Percentiles rank a stretch among this genome's conserved stretches.
Conservation (phyloP, 2,329 filamentous ascomycete species). For the Rhexocercosporidium sp. region DNA sequence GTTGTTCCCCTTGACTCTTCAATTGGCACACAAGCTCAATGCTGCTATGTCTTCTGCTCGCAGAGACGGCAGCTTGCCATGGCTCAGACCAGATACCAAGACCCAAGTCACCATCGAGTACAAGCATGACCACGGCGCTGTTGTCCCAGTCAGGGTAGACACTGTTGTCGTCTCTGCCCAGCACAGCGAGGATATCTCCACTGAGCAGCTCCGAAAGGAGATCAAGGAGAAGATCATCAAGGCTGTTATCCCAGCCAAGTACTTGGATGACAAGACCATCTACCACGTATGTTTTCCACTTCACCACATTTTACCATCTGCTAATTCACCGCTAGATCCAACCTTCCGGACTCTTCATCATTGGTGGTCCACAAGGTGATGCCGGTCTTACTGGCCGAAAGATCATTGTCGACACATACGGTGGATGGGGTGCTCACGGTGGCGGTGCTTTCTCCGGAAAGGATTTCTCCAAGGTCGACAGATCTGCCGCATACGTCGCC, state of each 20-base stretch:
- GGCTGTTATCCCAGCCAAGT: conserved; percentile 89
- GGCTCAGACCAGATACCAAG: conserved; percentile 99
- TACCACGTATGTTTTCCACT: conserved; percentile 77
- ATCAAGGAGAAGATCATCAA: conserved; percentile 98
- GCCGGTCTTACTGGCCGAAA: conserved; percentile 98
- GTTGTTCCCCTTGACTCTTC: conserved; percentile 90
- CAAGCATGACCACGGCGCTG: conserved; percentile 92
- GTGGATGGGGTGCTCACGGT: conserved; percentile 99
- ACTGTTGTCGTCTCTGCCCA: conserved; percentile 97
- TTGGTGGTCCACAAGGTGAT: conserved; percentile 98
- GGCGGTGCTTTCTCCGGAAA: conserved; percentile 99
- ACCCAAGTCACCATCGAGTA: conserved; percentile 99
- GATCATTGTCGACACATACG: conserved; percentile 98
- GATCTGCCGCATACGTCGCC: conserved; percentile 94
- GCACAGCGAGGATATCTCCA: conserved; percentile 86
- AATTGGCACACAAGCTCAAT: conserved; percentile 97
- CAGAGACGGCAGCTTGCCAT: conserved; percentile 84
- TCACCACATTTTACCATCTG: background rate
- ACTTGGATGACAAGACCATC: conserved; percentile 89
- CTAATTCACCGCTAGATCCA: conserved; percentile 66
- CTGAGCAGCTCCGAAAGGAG: conserved; percentile 90
- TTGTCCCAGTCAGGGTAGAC: conserved; percentile 90
- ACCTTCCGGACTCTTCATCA: conserved; percentile 98
- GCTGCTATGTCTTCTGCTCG: conserved; percentile 90
- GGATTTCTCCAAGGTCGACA: conserved; percentile 99